A percentile compares a stretch with the other conserved stretches of the same genome.
Conservation (phyloP, 352 stramenopile genomes). For the Phytophthora crassamura region DNA sequence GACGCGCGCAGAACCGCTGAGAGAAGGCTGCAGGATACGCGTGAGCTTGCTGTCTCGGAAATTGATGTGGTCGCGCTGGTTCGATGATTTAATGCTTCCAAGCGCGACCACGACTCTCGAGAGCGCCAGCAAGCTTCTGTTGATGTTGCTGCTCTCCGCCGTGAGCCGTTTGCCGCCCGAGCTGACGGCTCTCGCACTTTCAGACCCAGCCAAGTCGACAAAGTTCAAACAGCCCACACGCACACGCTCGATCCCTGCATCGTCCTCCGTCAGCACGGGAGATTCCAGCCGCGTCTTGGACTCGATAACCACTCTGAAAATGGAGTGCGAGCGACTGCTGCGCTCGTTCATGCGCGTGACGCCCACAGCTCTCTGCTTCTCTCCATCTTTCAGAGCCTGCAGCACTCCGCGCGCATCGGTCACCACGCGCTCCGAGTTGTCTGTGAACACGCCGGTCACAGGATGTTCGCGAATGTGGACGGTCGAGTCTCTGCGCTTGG, state of each 20-base stretch:
- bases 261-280: slow-evolving; percentile 10
- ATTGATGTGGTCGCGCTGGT: slow-evolving; percentile 79
- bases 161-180: slow-evolving; percentile 62
- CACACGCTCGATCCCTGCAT: slow-evolving; percentile 27
- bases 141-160: slow-evolving; percentile 62
- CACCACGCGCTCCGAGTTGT: slow-evolving; percentile 53
- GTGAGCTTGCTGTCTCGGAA: slow-evolving; percentile 95
- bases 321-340: slow-evolving; percentile 64
- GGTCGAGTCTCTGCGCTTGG: slow-evolving; percentile 30
- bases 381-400: slow-evolving; percentile 47
- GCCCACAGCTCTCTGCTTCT: slow-evolving; percentile 47
- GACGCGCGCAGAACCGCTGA: slow-evolving; percentile 83
- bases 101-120: slow-evolving; percentile 93
- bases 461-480: slow-evolving; percentile 58
- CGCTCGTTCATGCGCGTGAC: slow-evolving; percentile 66
- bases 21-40: slow-evolving; percentile 89
- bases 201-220: slow-evolving; percentile 93
- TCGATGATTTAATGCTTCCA: slow-evolving; percentile 67
- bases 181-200: slow-evolving; percentile 89
- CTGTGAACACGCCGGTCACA: slow-evolving; percentile 57
- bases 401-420: slow-evolving; percentile 48
- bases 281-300: slow-evolving; percentile 39
- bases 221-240: slow-evolving; percentile 82
- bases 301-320: slow-evolving; percentile 52
- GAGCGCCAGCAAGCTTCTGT: slow-evolving; percentile 76